Percentiles rank a stretch among this genome's conserved stretches.
These are phyloP conservation scores for Fusarium sp. DNA, from an alignment of 2,329 filamentous ascomycete genomes.

Conservation along the genomic window DNA sequence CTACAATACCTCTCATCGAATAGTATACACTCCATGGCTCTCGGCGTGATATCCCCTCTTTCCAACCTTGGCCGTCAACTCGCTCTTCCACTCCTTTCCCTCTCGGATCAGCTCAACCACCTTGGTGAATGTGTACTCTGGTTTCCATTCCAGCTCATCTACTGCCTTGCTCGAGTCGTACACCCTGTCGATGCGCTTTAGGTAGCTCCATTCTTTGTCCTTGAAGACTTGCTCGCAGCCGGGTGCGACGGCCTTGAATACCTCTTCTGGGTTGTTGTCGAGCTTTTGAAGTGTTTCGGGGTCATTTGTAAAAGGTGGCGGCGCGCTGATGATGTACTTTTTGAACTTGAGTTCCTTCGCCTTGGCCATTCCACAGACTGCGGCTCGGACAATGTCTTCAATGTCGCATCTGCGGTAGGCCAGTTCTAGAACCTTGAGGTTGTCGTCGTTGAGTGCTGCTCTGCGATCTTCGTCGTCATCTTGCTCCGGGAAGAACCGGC, in stretches of 20 bases:
- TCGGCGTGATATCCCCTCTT: conserved; percentile 58
- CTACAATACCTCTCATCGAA: conserved; percentile 34
- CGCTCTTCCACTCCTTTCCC: conserved; percentile 54
- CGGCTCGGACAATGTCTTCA: conserved; percentile 56
- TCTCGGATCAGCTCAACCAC: conserved; percentile 49
- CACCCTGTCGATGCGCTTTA: conserved; percentile 56
- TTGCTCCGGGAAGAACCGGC: conserved; percentile 61
- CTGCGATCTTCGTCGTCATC: conserved; percentile 59
- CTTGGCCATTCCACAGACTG: conserved; percentile 52
- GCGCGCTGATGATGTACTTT: conserved; percentile 58
- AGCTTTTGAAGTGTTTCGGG: conserved; percentile 47
- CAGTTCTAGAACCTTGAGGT: conserved; percentile 61
- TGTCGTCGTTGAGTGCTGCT: conserved; percentile 52
- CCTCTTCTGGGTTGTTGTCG: conserved; percentile 47
- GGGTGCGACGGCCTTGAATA: conserved; percentile 45
- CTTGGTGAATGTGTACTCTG: conserved; percentile 54
- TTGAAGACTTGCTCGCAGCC: conserved; percentile 47
- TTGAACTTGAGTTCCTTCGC: conserved; percentile 51
- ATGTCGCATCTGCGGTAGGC: conserved; percentile 59
- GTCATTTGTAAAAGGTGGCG: conserved; percentile 53
- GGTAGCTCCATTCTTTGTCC: conserved; percentile 50
- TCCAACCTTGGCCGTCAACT: conserved; percentile 53
- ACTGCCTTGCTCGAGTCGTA: conserved; percentile 58
- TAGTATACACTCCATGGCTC: conserved; percentile 58
- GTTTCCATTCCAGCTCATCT: conserved; percentile 56